phyloP scores from a whole-genome alignment of 352 stramenopile species.

The Peronosclerospora sorghi region DNA sequence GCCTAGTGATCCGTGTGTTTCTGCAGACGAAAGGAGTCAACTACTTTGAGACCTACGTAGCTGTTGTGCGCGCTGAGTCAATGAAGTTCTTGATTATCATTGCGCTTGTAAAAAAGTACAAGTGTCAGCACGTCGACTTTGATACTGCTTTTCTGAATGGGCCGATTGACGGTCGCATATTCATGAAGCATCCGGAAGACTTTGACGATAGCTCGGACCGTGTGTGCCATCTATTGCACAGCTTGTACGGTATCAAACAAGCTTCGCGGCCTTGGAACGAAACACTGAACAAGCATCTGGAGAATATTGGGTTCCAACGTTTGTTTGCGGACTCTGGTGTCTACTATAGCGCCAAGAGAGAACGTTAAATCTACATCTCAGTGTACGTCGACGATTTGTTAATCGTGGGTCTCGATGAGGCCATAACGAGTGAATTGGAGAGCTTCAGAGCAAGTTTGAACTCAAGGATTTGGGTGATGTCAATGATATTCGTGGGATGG shows the following conservation, averaged over 20 bases:
- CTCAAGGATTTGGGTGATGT: constrained; percentile 3
- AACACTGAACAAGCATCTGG: neutral
- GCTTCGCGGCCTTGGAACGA: constrained; percentile 1
- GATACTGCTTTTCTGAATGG: constrained; percentile 1
- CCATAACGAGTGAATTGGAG: neutral
- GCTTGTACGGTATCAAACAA: constrained; percentile 5
- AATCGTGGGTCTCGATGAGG: neutral
- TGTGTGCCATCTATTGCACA: neutral
- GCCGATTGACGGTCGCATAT: neutral
- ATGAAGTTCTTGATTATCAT: neutral
- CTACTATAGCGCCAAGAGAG: neutral
- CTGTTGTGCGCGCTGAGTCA: neutral
- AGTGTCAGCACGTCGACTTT: constrained; percentile 1
- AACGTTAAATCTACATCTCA: neutral
- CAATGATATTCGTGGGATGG: neutral
- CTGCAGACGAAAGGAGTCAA: neutral
- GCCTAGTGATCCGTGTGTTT: too few relatives aligned
- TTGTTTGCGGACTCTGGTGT: constrained; percentile 1
- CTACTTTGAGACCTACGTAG: constrained; percentile 5
- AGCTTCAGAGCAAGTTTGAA: constrained; percentile 3
- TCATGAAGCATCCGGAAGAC: constrained; percentile 3
- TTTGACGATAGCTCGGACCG: constrained; percentile 1
- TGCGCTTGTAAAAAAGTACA: neutral
- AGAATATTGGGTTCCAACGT: neutral
- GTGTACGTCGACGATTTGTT: constrained; percentile 5